Conservation (phyloP, 331 rosid species). For the Spiraea crenata region DNA sequence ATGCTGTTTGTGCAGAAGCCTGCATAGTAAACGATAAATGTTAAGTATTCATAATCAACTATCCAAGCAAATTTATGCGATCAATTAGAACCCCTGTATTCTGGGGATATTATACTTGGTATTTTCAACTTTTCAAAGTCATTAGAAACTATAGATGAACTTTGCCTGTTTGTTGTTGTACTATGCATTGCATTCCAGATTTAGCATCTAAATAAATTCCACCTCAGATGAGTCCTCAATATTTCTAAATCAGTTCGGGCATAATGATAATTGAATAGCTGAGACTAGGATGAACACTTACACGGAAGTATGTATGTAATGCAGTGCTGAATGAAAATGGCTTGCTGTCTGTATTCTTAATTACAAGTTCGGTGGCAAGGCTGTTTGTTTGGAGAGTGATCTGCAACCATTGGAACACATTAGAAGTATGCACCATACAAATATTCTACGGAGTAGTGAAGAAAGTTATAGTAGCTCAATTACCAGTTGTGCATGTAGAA, state of each 20-base stretch:
- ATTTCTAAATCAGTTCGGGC: not conserved
- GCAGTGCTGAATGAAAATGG: constrained; percentile 84
- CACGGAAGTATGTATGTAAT: constrained; percentile 78
- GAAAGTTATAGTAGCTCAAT: not conserved
- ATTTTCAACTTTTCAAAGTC: constrained; percentile 4
- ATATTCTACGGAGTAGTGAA: not conserved
- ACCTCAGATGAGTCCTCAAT: not conserved
- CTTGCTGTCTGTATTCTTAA: constrained; percentile 73
- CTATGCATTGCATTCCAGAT: not conserved
- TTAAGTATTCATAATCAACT: constrained; percentile 7
- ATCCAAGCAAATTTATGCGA: constrained; percentile 5
- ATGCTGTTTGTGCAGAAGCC: constrained; percentile 77
- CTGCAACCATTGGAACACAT: constrained; percentile 38
- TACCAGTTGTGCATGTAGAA: not conserved
- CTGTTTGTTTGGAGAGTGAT: constrained; percentile 54
- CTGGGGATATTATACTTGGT: not conserved
- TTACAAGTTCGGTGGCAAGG: constrained; percentile 69
- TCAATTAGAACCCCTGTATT: not conserved
- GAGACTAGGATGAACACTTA: constrained; percentile 39
- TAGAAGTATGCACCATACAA: constrained; percentile 7
- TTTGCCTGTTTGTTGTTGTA: not conserved
- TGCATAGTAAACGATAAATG: constrained; percentile 30
- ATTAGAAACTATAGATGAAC: not conserved
- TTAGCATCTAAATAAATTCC: not conserved
- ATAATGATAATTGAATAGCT: constrained; percentile 12